phyloP scores from a whole-genome alignment of 352 stramenopile species.

The Poterioochromonas sp. region DNA sequence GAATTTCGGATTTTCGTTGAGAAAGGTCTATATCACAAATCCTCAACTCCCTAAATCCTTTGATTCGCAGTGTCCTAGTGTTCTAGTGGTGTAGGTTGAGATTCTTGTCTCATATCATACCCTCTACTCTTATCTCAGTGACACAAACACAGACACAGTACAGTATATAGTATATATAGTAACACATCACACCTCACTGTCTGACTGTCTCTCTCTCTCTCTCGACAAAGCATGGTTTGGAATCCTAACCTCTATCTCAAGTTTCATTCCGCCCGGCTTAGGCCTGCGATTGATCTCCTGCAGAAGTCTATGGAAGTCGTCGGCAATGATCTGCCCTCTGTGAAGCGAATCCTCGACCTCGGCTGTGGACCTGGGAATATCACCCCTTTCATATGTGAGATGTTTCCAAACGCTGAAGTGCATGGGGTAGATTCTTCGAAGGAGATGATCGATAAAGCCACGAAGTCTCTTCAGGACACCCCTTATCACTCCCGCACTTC shows the following conservation, averaged over 20 bases:
- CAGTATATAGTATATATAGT: no score
- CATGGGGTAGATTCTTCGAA: not conserved
- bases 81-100: no score
- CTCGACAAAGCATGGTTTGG: slow-evolving; percentile 13
- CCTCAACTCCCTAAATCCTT: no score
- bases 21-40: no score
- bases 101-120: no score
- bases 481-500: not conserved
- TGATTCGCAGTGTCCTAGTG: no score
- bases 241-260: not conserved
- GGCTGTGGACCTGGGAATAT: slow-evolving; percentile 17
- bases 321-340: not conserved
- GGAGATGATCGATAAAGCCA: not conserved
- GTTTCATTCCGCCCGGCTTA: not conserved
- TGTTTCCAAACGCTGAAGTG: slow-evolving; percentile 7
- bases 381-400: not conserved
- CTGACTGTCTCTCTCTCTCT: no score
- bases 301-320: not conserved
- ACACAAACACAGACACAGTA: no score
- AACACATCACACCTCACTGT: no score
- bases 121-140: no score
- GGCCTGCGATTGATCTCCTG: not conserved
- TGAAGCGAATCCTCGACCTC: not conserved
- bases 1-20: no score
- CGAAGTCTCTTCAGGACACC: not conserved